phyloP scores from a whole-genome alignment of 305 asterid species.

The Fraxinus greggii region DNA sequence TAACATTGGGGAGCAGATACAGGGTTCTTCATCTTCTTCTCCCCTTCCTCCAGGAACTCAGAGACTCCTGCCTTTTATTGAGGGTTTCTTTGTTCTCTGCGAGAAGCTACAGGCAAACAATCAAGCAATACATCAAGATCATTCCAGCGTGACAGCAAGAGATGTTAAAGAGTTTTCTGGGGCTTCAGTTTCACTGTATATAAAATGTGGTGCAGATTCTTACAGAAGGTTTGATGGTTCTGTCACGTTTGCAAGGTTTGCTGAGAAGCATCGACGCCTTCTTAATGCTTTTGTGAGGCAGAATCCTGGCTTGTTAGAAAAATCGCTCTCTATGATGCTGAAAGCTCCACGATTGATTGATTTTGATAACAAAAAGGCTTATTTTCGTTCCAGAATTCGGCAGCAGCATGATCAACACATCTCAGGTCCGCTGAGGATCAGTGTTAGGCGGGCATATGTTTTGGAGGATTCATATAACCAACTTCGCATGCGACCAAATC shows the following conservation, averaged over 20 bases:
- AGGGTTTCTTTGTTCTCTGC: conserved; percentile 91
- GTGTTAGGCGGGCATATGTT: conserved; percentile 95
- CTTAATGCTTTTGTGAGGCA: conserved; percentile 97
- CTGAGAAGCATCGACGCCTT: conserved; percentile 95
- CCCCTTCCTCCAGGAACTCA: conserved; percentile 98
- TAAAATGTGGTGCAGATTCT: conserved; percentile 45
- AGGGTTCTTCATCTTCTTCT: conserved; percentile 70
- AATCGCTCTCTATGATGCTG: conserved; percentile 91
- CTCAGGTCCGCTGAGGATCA: conserved; percentile 92
- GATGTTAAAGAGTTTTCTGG: conserved; percentile 86
- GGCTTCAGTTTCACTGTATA: conserved; percentile 40
- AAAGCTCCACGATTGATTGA: conserved; percentile 93
- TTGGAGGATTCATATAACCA: conserved; percentile 99
- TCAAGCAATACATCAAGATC: conserved; percentile 68
- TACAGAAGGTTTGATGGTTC: conserved; percentile 69
- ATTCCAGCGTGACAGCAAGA: conserved; percentile 63
- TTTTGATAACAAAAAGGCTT: conserved; percentile 92
- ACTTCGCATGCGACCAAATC: conserved; percentile 93
- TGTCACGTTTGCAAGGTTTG: conserved; percentile 74
- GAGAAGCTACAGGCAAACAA: conserved; percentile 80
- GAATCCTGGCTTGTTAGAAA: conserved; percentile 89
- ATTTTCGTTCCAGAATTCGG: conserved; percentile 89
- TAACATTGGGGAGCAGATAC: conserved; percentile 67
- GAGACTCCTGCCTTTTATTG: conserved; percentile 89
- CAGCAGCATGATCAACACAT: conserved; percentile 97